Conservation (phyloP, 2,329 filamentous ascomycete species). For the Aspergillus japonicus region DNA sequence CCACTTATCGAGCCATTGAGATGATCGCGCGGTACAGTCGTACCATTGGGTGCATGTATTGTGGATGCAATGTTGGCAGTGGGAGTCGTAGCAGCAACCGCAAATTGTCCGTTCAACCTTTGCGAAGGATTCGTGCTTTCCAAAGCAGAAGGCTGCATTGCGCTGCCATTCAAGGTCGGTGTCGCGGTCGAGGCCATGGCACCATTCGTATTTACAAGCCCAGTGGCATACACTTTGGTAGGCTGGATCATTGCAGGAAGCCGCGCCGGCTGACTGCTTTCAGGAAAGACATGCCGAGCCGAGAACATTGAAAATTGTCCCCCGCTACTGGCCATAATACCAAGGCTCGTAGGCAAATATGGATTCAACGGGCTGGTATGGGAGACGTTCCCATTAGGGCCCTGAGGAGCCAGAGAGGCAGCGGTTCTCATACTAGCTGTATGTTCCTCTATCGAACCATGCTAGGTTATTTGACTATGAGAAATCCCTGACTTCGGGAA, state of each 20-base stretch:
- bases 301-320: slow-evolving; percentile 5
- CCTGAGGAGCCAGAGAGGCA: slow-evolving; percentile 20
- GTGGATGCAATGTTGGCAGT: neutral
- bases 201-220: neutral
- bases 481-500: slow-evolving; percentile 15
- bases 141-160: neutral
- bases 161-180: neutral
- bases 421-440: slow-evolving; percentile 26
- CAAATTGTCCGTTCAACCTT: neutral
- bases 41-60: neutral
- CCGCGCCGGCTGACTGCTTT: neutral
- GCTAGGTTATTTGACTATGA: slow-evolving; percentile 25
- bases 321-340: slow-evolving; percentile 1
- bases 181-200: neutral
- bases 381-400: slow-evolving; percentile 11
- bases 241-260: slow-evolving; percentile 24
- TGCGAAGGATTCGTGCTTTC: neutral
- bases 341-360: slow-evolving; percentile 14
- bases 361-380: slow-evolving; percentile 12
- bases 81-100: neutral
- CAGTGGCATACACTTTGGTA: slow-evolving; percentile 13
- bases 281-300: slow-evolving; percentile 2
- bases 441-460: slow-evolving; percentile 24
- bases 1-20: neutral
- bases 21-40: neutral